Base-by-base conservation (phyloP, 257 asterid species). In the Voacanga thouarsii region DNA sequence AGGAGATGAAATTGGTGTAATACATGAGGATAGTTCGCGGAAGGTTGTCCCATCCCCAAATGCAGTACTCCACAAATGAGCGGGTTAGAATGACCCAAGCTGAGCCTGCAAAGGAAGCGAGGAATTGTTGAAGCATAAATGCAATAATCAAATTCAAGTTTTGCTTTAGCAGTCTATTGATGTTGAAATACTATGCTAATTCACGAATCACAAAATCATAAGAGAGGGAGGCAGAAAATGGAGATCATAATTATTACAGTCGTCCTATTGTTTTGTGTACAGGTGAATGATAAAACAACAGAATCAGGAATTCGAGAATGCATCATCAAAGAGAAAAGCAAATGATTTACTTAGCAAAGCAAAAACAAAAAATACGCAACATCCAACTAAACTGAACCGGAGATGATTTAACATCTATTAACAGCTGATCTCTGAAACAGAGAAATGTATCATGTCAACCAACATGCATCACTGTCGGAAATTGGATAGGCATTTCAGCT, bases 11-110 rank as follows among this genome's bases (percentile, higher is more conserved):
- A 76, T 96, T 96, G 26, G 97, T 75, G 1, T 93, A 96, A 60
- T 96, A 96, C 98, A 96, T 93, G 77, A 96, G 98, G 87, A 92
- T 88, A 8, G 97, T 93, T 10, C 99, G 86, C 2, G 99, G 99
- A 33, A 90, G 85, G 84, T 92, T 96, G 76, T 96, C 97, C 98
- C 98, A 96, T 16, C 99, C 99, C 94, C 90, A 86, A 78, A 96
- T 89, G 89, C 98, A 93, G 86, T 93, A 93, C 76, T 96, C 98
- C 55, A 90, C 88, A 37, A 93, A 93, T 14, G 98, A 85, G 41
- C 97, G 97, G 3, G 97, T 87, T 70, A 96, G 89, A 60, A 93
- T 81, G 78, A 93, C 97, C 99, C 99, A 96, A 23, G 99, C 99
- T 3, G 99, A 96, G 74, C 99, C 99, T 96, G 89, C 65, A 41